A percentile compares a stretch with the other conserved stretches of the same genome.
Conservation (phyloP, 768 basidiomycete genomes). For the Tubosaeta brunneosetosa region DNA sequence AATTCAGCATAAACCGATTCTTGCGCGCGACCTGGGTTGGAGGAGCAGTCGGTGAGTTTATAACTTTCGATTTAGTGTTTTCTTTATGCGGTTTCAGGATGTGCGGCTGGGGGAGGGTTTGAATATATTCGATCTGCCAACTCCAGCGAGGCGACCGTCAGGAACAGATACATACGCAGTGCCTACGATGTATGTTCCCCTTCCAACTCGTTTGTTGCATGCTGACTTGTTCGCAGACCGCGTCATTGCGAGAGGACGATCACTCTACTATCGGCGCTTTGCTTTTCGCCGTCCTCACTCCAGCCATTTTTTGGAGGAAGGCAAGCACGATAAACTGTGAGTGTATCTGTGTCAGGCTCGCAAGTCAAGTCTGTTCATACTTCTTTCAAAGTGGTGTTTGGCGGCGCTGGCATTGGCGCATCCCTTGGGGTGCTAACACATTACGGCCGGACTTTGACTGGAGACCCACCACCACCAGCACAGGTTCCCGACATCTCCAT, state of each 20-base stretch:
- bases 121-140: slow-evolving; percentile 58
- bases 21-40: slow-evolving; percentile 74
- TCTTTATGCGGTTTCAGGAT: slow-evolving; percentile 19
- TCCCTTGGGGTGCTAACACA: slow-evolving; percentile 57
- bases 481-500: slow-evolving; percentile 31
- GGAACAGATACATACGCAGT: slow-evolving; percentile 44
- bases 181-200: slow-evolving; percentile 52
- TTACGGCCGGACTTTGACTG: slow-evolving; percentile 47
- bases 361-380: not conserved
- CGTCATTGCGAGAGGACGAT: slow-evolving; percentile 61
- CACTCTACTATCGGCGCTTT: slow-evolving; percentile 71
- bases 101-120: slow-evolving; percentile 48
- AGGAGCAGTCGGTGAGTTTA: slow-evolving; percentile 45
- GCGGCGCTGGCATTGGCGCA: slow-evolving; percentile 66
- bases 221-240: slow-evolving; percentile 38
- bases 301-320: slow-evolving; percentile 70
- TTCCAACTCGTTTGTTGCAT: not conserved
- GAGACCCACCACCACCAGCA: slow-evolving; percentile 45
- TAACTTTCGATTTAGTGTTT: not conserved
- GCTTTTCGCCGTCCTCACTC: slow-evolving; percentile 56
- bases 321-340: slow-evolving; percentile 58
- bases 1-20: slow-evolving; percentile 55
- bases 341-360: slow-evolving; percentile 16
- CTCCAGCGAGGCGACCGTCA: slow-evolving; percentile 46
- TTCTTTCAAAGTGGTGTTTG: slow-evolving; percentile 52